A percentile compares a stretch with the other conserved stretches of the same genome.
phyloP scores from a whole-genome alignment of 441 rosid genomes.

The Pelargonium cotyledonis region DNA sequence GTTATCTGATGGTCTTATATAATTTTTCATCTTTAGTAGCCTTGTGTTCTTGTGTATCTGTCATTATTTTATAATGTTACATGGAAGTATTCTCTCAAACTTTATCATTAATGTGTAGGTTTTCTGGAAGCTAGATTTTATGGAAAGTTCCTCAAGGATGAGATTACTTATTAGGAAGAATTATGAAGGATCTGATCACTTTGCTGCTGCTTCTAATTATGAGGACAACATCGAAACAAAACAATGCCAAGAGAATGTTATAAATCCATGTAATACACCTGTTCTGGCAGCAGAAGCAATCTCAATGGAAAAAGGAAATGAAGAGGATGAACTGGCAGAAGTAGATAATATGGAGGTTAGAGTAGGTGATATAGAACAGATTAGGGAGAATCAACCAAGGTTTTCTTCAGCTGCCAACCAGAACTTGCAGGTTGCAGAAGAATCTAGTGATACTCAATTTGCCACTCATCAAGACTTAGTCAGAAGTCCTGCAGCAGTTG shows the following conservation, averaged over 20 bases:
- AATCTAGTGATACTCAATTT: conserved; percentile 44
- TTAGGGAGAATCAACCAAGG: conserved; percentile 40
- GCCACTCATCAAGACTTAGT: conserved; percentile 44
- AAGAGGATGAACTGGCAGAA: conserved; percentile 79
- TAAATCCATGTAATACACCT: conserved; percentile 55
- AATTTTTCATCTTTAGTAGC: too few relatives aligned
- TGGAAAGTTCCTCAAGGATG: conserved; percentile 98
- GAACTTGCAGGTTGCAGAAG: conserved; percentile 39
- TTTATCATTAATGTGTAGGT: conserved; percentile 35
- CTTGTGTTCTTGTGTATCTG: too few relatives aligned
- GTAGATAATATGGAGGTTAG: conserved; percentile 51
- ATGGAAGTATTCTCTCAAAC: conserved; percentile 7
- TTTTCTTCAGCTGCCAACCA: conserved; percentile 46
- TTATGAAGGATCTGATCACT: conserved; percentile 82
- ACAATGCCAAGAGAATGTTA: conserved; percentile 36
- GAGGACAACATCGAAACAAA: conserved; percentile 53
- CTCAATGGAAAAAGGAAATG: conserved; percentile 61
- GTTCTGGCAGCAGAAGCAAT: conserved; percentile 87
- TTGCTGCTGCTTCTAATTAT: conserved; percentile 87
- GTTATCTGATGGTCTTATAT: not conserved
- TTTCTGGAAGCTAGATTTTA: conserved; percentile 95
- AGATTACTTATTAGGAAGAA: conserved; percentile 79
- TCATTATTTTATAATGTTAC: not conserved
- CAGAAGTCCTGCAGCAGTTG: conserved; percentile 51
- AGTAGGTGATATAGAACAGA: conserved; percentile 36